Base-by-base conservation (phyloP, 2,329 filamentous ascomycete genomes). In the Monilinia vaccinii-corymbosi region DNA sequence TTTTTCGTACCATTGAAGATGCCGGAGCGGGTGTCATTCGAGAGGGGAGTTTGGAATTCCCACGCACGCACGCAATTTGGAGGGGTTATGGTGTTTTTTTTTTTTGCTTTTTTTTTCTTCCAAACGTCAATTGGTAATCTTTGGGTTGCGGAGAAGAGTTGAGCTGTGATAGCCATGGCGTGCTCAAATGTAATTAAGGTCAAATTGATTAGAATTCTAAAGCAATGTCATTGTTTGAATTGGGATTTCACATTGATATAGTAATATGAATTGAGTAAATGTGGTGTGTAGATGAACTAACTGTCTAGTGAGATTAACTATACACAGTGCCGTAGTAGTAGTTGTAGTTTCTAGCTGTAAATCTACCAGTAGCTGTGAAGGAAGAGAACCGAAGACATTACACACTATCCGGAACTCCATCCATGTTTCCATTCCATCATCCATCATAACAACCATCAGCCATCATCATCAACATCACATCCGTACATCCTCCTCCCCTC, bases 1-100 rank as follows among this genome's bases (percentile, higher is more conserved):
- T 21, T 53, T 53, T 53, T 31, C 3, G 13, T 14, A 14, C 1
- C 23, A 31, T 21, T 8, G 14, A 16, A 31, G 32, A 21, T 53
- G 50, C 50, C 50, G 50, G 36, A 42, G 50, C 50, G 38, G 50
- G 32, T 53, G 50, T 18, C n/a, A 16, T 31, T 53, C 21, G 14
- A 36, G 38, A 32, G 38, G 50, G 50, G 38, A 44, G 38, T 53
- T 31, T 32, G 2, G 38, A 10, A 44, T 53, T 10, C 50, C 50
- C 50, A 28, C 25, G 25, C 50, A 53, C 50, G 50, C 50, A 53
- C 50, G 50, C 50, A 53, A 53, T 53, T 6, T 53, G 38, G 50
- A 53, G 50, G 50, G 50, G 38, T 44, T 53, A 53, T 53, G 50
- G 28, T 53, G 50, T 44, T 53, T 52, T 52, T 44, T 31, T 21